A percentile compares a stretch with the other conserved stretches of the same genome.
phyloP scores from a whole-genome alignment of 768 basidiomycete species.

The Termitomyces sp. region DNA sequence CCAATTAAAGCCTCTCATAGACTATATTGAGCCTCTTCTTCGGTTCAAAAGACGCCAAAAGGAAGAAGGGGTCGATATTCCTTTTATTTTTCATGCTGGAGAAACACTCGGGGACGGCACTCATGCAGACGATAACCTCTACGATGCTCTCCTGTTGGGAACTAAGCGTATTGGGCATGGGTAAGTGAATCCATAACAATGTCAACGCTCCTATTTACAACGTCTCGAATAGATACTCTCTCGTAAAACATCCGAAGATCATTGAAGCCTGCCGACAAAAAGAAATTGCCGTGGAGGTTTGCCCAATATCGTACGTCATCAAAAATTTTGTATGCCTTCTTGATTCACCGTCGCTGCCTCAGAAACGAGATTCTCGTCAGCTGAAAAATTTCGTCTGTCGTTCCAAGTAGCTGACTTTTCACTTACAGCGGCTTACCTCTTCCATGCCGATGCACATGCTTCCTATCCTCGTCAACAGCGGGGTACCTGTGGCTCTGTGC shows the following conservation, averaged over 20 bases:
- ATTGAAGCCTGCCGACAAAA: conserved; percentile 61
- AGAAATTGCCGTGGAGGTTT: conserved; percentile 66
- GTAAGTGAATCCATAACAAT: conserved; percentile 26
- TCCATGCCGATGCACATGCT: conserved; percentile 81
- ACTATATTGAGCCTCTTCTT: conserved; percentile 59
- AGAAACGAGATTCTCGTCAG: conserved; percentile 71
- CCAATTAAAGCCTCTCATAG: conserved; percentile 46
- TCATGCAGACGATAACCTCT: conserved; percentile 64
- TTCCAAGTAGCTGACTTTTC: not conserved
- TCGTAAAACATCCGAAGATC: conserved; percentile 72
- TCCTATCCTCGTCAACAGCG: conserved; percentile 65
- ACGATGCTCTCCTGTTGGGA: conserved; percentile 73
- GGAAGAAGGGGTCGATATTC: conserved; percentile 57
- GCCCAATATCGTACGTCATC: conserved; percentile 69
- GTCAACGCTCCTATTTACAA: no score
- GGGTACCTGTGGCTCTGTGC: conserved; percentile 63
- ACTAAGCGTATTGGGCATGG: conserved; percentile 83
- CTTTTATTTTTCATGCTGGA: conserved; percentile 77
- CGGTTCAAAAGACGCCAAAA: conserved; percentile 53
- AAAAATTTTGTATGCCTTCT: not conserved
- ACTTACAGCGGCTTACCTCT: conserved; percentile 57
- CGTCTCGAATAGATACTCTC: conserved; percentile 46
- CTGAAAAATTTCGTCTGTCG: not conserved
- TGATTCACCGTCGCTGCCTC: not conserved
- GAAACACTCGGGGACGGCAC: conserved; percentile 78